These are phyloP conservation scores for Aspergillus intermedius DNA, from an alignment of 2,329 filamentous ascomycete genomes.

Conservation along the genomic window DNA sequence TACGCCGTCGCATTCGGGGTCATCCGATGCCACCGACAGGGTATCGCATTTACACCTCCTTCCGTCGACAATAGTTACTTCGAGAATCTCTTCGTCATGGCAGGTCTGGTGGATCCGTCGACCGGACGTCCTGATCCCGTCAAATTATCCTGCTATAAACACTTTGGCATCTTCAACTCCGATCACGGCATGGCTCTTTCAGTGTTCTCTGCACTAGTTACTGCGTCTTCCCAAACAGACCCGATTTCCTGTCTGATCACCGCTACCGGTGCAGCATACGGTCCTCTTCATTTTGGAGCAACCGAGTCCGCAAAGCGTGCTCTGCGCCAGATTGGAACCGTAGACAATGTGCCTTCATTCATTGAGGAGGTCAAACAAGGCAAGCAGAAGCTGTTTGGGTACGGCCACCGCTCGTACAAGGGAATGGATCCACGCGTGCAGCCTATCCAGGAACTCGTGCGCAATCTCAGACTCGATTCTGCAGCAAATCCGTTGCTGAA, in stretches of 20 bases:
- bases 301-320: slow-evolving; percentile 50
- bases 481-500: slow-evolving; percentile 13
- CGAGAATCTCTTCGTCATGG: slow-evolving; percentile 51
- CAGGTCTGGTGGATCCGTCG: slow-evolving; percentile 45
- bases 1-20: slow-evolving; percentile 22
- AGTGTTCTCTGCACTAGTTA: slow-evolving; percentile 51
- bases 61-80: slow-evolving; percentile 44
- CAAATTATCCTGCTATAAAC: slow-evolving; percentile 45
- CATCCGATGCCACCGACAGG: slow-evolving; percentile 20
- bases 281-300: slow-evolving; percentile 55
- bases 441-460: slow-evolving; percentile 19
- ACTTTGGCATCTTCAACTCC: slow-evolving; percentile 51
- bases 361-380: slow-evolving; percentile 23
- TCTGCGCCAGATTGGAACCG: slow-evolving; percentile 14
- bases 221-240: slow-evolving; percentile 52
- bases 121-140: slow-evolving; percentile 44
- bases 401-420: slow-evolving; percentile 28
- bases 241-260: slow-evolving; percentile 49
- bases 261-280: slow-evolving; percentile 50
- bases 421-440: slow-evolving; percentile 21
- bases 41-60: slow-evolving; percentile 11
- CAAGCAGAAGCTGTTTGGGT: slow-evolving; percentile 23
- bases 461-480: slow-evolving; percentile 11
- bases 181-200: slow-evolving; percentile 57
- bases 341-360: slow-evolving; percentile 23